Evolutionary conservation across 1,284 basidiomycete species (phyloP).

Genomic region (Papiliotrema fonsecae): DNA sequence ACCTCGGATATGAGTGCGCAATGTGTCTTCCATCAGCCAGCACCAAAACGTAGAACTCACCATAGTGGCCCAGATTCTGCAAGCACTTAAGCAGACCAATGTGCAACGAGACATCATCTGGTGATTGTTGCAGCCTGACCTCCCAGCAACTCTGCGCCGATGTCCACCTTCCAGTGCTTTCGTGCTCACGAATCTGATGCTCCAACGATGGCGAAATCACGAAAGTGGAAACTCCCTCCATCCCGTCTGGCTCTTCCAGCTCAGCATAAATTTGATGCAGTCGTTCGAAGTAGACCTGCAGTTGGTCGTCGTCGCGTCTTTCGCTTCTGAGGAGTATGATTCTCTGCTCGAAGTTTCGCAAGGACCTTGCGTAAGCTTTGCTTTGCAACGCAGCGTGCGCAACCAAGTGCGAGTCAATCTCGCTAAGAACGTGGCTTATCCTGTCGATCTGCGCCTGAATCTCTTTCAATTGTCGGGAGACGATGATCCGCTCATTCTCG

Average conservation of each 20-base stretch:
- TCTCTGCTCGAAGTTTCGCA: conserved; percentile 91
- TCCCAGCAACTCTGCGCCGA: conserved; percentile 99
- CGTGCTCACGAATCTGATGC: conserved; percentile 96
- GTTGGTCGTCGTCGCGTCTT: conserved; percentile 50
- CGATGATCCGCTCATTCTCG: neutral
- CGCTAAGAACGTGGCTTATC: conserved; percentile 73
- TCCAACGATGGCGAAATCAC: conserved; percentile 88
- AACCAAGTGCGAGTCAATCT: conserved; percentile 82
- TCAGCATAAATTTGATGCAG: conserved; percentile 95
- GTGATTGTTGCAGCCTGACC: conserved; percentile 84
- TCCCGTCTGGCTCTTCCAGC: conserved; percentile 96
- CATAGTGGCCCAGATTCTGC: conserved; percentile 93
- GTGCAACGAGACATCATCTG: conserved; percentile 83
- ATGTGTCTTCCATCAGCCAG: conserved; percentile 62
- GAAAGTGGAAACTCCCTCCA: conserved; percentile 92
- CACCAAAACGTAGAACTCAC: conserved; percentile 51
- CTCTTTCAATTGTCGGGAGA: neutral
- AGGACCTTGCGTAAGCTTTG: conserved; percentile 85
- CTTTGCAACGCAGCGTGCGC: conserved; percentile 91
- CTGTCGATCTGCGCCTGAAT: neutral
- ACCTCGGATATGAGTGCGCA: conserved; percentile 91
- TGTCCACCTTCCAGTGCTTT: conserved; percentile 96
- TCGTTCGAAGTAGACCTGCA: conserved; percentile 80
- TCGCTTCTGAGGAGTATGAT: conserved; percentile 54
- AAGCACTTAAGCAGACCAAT: conserved; percentile 86